Evolutionary conservation across 352 stramenopile species (phyloP), one percentile per base, ranked within the genome.

Genomic region (Phytopythium delawarense): DNA sequence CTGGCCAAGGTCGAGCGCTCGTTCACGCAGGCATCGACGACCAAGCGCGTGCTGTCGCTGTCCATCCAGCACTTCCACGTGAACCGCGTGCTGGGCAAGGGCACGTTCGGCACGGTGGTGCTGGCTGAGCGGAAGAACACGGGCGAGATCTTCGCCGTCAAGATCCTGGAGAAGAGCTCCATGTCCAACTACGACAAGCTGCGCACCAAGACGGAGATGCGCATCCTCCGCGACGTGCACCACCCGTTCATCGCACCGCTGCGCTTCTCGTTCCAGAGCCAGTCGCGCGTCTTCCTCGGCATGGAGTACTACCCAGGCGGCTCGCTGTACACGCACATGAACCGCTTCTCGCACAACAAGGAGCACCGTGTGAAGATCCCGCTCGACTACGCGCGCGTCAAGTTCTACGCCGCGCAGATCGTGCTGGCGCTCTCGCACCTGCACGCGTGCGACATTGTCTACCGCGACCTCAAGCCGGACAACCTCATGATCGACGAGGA

Each of bases 401-500:
- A 81, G 50, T 95, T 98, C 56, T 98, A 98, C 70, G 75, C 83
- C 11, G 92, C 94, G 50, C 93, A 98, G 76, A 97, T 98, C 57
- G 83, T 94, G 40, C 73, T 97, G 0, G 94, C 87, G 32, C 75
- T 98, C 35, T 95, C 85, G 40, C 90, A 97, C 64, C 57, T 98
- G 18, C 94, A 98, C 69, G 83, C 89, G 13, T 94, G 87, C 56
- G 90, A 98, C 74, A 97, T 98, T 68, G 89, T 98, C 15, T 98
- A 98, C 72, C 86, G 91, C 56, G 96, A 99, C 62, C 69, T 98
- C 23, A 99, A 99, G 63, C 96, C 96, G 2, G 93, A 98, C 65
- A 98, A 98, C 70, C 91, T 98, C 52, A 96, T 98, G 73, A 87
- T 98, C 51, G 95, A 98, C 68, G 78, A 92, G 11, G 87, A 96